These are phyloP conservation scores for Epichloe amarillans DNA, from an alignment of 2,329 filamentous ascomycete genomes.

Conservation along the genomic window DNA sequence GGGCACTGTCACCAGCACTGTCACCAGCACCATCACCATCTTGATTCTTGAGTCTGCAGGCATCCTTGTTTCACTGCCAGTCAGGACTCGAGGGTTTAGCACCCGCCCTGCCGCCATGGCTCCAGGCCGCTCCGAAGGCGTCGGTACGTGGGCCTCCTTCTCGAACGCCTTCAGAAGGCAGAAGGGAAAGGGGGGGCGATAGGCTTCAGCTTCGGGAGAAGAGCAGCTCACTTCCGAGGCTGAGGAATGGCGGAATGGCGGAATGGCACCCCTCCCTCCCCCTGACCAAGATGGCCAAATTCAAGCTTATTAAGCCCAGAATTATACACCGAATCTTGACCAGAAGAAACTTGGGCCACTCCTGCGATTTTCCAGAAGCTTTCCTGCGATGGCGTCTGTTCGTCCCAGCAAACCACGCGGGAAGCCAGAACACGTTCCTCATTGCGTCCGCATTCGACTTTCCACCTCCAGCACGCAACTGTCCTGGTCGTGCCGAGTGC, in stretches of 20 bases:
- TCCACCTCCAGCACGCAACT: too few relatives aligned
- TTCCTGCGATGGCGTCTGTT: not conserved
- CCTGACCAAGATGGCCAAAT: not conserved
- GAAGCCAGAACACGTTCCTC: too few relatives aligned
- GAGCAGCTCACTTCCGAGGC: not conserved
- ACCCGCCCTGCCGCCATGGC: too few relatives aligned
- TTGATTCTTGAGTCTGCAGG: too few relatives aligned
- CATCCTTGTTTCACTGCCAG: too few relatives aligned
- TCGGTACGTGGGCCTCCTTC: slow-evolving; percentile 7
- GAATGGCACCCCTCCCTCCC: not conserved
- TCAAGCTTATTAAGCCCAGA: not conserved
- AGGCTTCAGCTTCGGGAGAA: not conserved
- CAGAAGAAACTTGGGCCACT: not conserved
- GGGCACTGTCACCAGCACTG: too few relatives aligned
- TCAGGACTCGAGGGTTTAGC: too few relatives aligned
- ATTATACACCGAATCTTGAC: not conserved
- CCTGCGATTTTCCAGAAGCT: slow-evolving; percentile 3
- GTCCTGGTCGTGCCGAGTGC: not conserved
- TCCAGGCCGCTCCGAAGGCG: too few relatives aligned
- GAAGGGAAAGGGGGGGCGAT: not conserved
- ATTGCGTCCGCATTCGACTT: too few relatives aligned
- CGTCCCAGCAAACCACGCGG: too few relatives aligned
- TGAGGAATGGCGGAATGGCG: not conserved
- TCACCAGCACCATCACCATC: too few relatives aligned
- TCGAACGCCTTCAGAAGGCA: slow-evolving; percentile 15